A percentile compares a stretch with the other conserved stretches of the same genome.
These are phyloP conservation scores for Alopecurus myosuroides DNA, from an alignment of 176 grass and related monocot genomes.

Conservation along the genomic window DNA sequence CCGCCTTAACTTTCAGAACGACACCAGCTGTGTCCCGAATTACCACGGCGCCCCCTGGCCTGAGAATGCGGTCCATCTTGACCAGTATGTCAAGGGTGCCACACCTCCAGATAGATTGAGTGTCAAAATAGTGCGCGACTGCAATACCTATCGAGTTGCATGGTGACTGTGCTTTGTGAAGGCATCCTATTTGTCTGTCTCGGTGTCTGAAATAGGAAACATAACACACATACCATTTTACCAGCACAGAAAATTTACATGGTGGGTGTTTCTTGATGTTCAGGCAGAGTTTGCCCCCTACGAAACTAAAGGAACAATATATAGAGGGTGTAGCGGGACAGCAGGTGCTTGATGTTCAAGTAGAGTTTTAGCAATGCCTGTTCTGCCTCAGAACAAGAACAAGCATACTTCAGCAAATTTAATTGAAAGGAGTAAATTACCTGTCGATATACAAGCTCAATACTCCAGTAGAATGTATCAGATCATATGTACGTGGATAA, in stretches of 20 bases:
- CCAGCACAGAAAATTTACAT: background rate
- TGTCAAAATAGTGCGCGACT: background rate
- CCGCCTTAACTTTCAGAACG: conserved; percentile 56
- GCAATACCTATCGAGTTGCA: background rate
- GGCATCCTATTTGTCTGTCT: background rate
- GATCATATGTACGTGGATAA: conserved; percentile 75
- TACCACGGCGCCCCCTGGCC: conserved; percentile 40
- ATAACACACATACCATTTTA: background rate
- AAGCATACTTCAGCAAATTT: too few species aligned
- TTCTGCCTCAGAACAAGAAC: background rate
- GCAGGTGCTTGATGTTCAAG: background rate
- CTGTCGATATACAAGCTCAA: background rate
- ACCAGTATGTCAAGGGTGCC: conserved; percentile 40
- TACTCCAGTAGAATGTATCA: too few species aligned
- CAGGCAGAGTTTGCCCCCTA: background rate
- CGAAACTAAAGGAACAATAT: background rate
- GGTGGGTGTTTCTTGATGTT: background rate
- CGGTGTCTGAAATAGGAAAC: background rate
- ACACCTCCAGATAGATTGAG: conserved; percentile 45
- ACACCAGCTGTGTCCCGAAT: conserved; percentile 52
- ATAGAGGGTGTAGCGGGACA: background rate
- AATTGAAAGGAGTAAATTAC: conserved; percentile 12
- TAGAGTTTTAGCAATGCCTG: background rate
- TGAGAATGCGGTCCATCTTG: too few species aligned
- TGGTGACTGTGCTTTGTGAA: background rate